Conservation (phyloP, 2,329 filamentous ascomycete species). For the Aureobasidium lini region DNA sequence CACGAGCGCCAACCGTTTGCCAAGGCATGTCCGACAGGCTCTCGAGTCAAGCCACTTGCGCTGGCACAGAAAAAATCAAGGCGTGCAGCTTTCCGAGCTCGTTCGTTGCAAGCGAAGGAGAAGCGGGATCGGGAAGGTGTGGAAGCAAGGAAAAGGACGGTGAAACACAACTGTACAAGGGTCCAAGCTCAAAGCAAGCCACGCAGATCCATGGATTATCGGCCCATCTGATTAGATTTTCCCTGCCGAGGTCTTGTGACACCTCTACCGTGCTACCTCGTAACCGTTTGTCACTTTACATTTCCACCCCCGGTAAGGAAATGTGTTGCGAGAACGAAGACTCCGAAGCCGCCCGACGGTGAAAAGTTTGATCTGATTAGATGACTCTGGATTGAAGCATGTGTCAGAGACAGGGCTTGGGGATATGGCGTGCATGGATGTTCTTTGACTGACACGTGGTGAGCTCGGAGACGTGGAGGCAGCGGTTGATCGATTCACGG, state of each 20-base stretch:
- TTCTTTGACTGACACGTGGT: not conserved
- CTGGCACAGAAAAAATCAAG: not conserved
- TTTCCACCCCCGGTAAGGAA: not conserved
- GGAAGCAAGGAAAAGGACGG: not conserved
- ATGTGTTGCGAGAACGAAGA: not conserved
- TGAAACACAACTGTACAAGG: not conserved
- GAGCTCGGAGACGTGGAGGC: not conserved
- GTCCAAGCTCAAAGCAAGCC: not conserved
- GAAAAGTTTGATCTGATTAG: constrained; percentile 9
- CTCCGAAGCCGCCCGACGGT: not conserved
- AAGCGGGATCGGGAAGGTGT: not conserved
- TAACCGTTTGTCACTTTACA: not conserved
- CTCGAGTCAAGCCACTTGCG: not conserved
- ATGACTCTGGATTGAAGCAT: not conserved
- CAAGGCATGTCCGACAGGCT: not conserved
- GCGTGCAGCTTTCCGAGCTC: not conserved
- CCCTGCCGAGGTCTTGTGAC: not conserved
- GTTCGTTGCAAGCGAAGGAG: not conserved
- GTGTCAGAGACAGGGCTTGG: not conserved
- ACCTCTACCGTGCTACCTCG: not conserved
- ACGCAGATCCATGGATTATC: not conserved
- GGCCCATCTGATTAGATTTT: constrained; percentile 11
- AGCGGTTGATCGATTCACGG: not conserved
- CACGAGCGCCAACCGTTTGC: not conserved
- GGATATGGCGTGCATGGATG: not conserved